Percentiles rank a stretch among this genome's conserved stretches.
These are phyloP conservation scores for Daldinia decipiens DNA, from an alignment of 495 filamentous ascomycete species.

Conservation along the genomic window DNA sequence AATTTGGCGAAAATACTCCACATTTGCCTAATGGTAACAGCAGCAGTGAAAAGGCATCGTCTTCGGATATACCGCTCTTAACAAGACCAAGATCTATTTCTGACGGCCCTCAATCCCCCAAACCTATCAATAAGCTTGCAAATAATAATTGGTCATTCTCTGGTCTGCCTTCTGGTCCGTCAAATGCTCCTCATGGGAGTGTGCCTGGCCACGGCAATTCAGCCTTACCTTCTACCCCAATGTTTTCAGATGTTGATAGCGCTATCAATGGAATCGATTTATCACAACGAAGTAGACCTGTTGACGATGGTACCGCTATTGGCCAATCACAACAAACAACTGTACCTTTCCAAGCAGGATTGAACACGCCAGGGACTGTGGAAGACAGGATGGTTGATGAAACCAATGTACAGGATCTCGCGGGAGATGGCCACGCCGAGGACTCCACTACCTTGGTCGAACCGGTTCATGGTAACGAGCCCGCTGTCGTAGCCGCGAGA, in stretches of 20 bases:
- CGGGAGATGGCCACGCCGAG: not conserved
- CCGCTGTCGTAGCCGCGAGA: slow-evolving; percentile 17
- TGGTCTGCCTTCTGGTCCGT: slow-evolving; percentile 38
- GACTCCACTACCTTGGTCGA: not conserved
- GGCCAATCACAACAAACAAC: not conserved
- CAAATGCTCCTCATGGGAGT: not conserved
- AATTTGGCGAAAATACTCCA: slow-evolving; percentile 29
- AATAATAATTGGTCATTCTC: slow-evolving; percentile 63
- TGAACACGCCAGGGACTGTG: not conserved
- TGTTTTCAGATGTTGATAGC: not conserved
- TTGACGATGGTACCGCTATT: not conserved
- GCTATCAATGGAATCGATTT: not conserved
- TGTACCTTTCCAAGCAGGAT: not conserved
- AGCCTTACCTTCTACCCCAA: not conserved
- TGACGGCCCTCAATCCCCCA: slow-evolving; percentile 55
- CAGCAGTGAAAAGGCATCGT: slow-evolving; percentile 2
- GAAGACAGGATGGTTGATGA: slow-evolving; percentile 13
- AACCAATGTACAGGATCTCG: not conserved
- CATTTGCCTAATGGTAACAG: slow-evolving; percentile 1
- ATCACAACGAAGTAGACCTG: not conserved
- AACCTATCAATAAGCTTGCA: slow-evolving; percentile 53
- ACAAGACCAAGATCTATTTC: slow-evolving; percentile 54
- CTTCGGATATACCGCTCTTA: slow-evolving; percentile 18
- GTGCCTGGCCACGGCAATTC: not conserved
- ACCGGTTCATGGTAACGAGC: slow-evolving; percentile 19